Conservation (phyloP, 2,329 filamentous ascomycete species). For the Zymoseptoria ardabiliae region DNA sequence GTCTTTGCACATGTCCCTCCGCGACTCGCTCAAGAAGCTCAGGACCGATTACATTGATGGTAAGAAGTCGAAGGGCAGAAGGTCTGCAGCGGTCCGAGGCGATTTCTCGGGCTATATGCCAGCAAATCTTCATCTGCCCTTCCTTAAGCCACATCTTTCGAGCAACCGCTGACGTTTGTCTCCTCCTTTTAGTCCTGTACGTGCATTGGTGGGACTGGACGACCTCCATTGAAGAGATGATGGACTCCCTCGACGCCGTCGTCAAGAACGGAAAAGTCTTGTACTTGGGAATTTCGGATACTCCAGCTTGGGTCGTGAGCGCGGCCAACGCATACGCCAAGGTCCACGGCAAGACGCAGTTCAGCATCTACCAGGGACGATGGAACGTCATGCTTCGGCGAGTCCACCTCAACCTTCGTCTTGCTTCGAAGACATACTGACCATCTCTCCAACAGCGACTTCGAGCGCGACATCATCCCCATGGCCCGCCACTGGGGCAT, state of each 20-base stretch:
- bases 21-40: slow-evolving; percentile 41
- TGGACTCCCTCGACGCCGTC: slow-evolving; percentile 38
- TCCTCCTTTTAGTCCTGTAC: slow-evolving; percentile 28
- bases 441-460: slow-evolving; percentile 21
- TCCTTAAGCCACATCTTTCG: too few relatives aligned
- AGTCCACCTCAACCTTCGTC: not conserved
- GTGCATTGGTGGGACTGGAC: slow-evolving; percentile 37
- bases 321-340: slow-evolving; percentile 36
- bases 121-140: too few relatives aligned
- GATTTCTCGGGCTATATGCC: too few relatives aligned
- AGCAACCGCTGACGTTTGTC: too few relatives aligned
- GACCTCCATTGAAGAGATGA: slow-evolving; percentile 38
- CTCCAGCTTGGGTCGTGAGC: slow-evolving; percentile 38
- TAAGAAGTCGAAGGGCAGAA: too few relatives aligned
- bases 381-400: slow-evolving; percentile 36
- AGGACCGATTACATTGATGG: slow-evolving; percentile 62
- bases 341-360: slow-evolving; percentile 27
- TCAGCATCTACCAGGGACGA: slow-evolving; percentile 33
- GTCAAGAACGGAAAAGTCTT: slow-evolving; percentile 36
- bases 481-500: slow-evolving; percentile 39
- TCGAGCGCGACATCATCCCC: slow-evolving; percentile 41
- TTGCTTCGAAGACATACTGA: not conserved
- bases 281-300: slow-evolving; percentile 40
- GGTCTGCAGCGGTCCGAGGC: too few relatives aligned
- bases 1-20: slow-evolving; percentile 48